These are phyloP conservation scores for Amanita exitialis DNA, from an alignment of 768 basidiomycete species.

Conservation along the genomic window DNA sequence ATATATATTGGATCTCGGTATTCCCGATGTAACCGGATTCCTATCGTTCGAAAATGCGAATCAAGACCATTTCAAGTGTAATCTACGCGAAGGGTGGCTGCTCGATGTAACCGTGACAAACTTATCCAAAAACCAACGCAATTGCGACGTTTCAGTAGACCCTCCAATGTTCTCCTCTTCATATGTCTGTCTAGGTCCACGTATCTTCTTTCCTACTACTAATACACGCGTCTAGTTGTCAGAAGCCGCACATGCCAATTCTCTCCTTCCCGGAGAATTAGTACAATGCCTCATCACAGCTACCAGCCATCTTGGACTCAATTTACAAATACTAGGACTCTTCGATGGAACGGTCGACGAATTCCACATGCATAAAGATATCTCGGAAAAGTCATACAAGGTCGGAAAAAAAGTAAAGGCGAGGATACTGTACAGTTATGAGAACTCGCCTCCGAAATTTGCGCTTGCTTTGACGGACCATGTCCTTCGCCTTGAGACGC, in stretches of 20 bases:
- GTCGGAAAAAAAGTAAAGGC: constrained; percentile 74
- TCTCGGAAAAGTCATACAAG: constrained; percentile 36
- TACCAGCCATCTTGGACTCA: constrained; percentile 62
- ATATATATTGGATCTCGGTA: constrained; percentile 79
- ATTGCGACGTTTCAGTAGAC: constrained; percentile 59
- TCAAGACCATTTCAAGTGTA: constrained; percentile 21
- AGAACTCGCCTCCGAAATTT: constrained; percentile 70
- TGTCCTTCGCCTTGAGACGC: constrained; percentile 44
- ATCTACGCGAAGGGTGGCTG: constrained; percentile 55
- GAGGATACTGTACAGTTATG: constrained; percentile 74
- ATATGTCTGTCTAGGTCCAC: constrained; percentile 32
- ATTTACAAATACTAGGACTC: constrained; percentile 83
- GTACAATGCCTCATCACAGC: constrained; percentile 79
- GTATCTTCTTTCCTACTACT: constrained; percentile 2
- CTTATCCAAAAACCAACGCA: constrained; percentile 68
- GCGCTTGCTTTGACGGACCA: constrained; percentile 72
- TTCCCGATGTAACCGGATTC: constrained; percentile 76
- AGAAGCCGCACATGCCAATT: constrained; percentile 70
- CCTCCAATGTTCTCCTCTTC: constrained; percentile 36
- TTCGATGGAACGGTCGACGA: constrained; percentile 87
- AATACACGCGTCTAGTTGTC: constrained; percentile 36
- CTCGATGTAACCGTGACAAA: constrained; percentile 58
- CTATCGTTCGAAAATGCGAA: constrained; percentile 66
- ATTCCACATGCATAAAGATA: constrained; percentile 53
- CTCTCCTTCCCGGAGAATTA: constrained; percentile 78